These are phyloP conservation scores for Rosa lucieae DNA, from an alignment of 306 rosid species.

Conservation along the genomic window DNA sequence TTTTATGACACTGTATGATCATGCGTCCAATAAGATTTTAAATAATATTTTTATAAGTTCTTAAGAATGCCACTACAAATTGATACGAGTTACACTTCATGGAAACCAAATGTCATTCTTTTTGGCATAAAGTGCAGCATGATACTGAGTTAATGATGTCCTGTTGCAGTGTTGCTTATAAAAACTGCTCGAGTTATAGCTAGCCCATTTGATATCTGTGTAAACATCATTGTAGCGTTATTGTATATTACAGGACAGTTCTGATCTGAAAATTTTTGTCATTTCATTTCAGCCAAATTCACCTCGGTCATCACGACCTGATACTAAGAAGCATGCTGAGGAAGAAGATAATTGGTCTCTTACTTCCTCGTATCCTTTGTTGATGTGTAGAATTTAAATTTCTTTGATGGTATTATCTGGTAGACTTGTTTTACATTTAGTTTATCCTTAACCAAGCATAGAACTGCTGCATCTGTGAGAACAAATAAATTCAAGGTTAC, in stretches of 20 bases:
- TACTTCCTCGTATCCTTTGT: constrained; percentile 91
- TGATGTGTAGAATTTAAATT: constrained; percentile 16
- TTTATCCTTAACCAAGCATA: constrained; percentile 51
- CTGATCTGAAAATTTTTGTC: constrained; percentile 11
- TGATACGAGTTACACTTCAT: neutral
- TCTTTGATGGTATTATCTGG: neutral
- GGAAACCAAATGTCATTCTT: neutral
- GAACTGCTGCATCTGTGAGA: constrained; percentile 66
- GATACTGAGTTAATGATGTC: neutral
- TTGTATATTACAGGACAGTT: neutral
- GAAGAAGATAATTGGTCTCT: constrained; percentile 84
- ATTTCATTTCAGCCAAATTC: constrained; percentile 57
- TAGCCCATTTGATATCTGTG: too few species aligned
- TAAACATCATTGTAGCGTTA: neutral
- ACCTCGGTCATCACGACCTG: constrained; percentile 58
- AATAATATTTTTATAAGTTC: neutral
- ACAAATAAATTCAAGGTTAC: constrained; percentile 72
- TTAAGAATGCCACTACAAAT: neutral
- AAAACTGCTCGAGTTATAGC: neutral
- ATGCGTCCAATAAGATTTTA: neutral
- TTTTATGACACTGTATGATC: neutral
- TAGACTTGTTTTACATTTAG: constrained; percentile 1
- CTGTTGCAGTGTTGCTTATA: constrained; percentile 1
- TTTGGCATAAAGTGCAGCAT: constrained; percentile 8
- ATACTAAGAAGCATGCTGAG: constrained; percentile 61